Evolutionary conservation across 2,329 filamentous ascomycete species (phyloP).

Genomic region (Alternaria postmessia): DNA sequence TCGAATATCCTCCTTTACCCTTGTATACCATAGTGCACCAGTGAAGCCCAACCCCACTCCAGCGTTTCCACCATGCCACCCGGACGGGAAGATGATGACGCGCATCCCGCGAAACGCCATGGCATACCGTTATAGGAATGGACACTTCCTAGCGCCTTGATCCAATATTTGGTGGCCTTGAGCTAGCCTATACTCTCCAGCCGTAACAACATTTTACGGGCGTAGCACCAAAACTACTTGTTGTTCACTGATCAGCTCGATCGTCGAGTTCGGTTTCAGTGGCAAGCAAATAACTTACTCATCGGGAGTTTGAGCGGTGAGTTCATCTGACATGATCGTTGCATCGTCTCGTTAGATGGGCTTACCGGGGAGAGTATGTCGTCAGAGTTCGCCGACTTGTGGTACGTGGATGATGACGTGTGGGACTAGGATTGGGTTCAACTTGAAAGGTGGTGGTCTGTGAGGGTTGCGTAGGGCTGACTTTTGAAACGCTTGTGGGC

Average conservation of each 20-base stretch:
- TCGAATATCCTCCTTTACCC: neutral
- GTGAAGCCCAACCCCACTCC: slow-evolving; percentile 1
- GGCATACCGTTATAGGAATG: neutral
- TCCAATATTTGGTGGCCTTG: neutral
- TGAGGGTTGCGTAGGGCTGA: neutral
- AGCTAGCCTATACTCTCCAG: neutral
- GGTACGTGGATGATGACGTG: neutral
- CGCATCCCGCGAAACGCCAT: neutral
- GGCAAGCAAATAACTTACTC: neutral
- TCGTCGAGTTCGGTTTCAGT: neutral
- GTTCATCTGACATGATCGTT: neutral
- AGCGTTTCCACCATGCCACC: neutral
- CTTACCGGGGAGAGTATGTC: neutral
- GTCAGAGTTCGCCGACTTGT: neutral
- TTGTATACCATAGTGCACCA: neutral
- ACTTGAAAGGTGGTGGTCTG: neutral
- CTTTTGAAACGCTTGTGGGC: neutral
- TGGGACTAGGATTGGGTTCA: neutral
- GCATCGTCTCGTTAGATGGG: neutral
- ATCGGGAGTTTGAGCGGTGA: neutral
- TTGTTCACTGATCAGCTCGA: neutral
- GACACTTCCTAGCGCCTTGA: neutral
- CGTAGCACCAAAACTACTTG: neutral
- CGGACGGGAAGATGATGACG: neutral
- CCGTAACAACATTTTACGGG: neutral